Evolutionary conservation across 768 basidiomycete species (phyloP).

Genomic region (Leucosporidium yakuticum): DNA sequence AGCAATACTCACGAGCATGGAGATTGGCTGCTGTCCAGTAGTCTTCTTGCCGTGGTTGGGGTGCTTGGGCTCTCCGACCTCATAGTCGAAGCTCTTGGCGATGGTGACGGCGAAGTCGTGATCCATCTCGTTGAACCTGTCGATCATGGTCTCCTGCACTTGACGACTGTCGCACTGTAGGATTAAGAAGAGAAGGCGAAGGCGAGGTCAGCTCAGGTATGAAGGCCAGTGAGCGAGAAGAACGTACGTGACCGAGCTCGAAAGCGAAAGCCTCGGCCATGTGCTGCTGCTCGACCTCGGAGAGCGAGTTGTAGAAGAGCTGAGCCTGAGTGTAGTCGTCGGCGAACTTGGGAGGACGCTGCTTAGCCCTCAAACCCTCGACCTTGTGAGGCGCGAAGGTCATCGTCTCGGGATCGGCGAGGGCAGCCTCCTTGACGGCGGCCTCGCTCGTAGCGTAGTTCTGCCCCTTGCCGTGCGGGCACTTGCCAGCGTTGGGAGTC

Average conservation of each 20-base stretch:
- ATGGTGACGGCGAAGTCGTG: constrained; percentile 64
- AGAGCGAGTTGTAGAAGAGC: constrained; percentile 74
- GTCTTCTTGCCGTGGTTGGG: constrained; percentile 58
- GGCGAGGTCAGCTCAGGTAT: too few relatives aligned
- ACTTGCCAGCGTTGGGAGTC: constrained; percentile 37
- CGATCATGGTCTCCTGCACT: constrained; percentile 64
- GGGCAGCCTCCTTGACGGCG: neutral
- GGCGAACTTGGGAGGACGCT: constrained; percentile 54
- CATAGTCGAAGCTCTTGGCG: constrained; percentile 60
- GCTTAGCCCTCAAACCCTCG: constrained; percentile 53
- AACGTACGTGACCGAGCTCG: constrained; percentile 57
- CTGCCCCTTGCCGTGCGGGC: constrained; percentile 21
- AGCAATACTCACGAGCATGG: constrained; percentile 12
- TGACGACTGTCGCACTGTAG: constrained; percentile 62
- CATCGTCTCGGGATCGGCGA: constrained; percentile 10
- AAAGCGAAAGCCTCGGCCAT: constrained; percentile 66
- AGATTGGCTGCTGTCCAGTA: constrained; percentile 41
- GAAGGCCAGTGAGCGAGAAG: too few relatives aligned
- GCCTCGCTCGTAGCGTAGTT: constrained; percentile 13
- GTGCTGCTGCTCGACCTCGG: constrained; percentile 63
- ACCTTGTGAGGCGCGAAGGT: constrained; percentile 36
- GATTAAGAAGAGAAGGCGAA: neutral
- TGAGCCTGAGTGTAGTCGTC: constrained; percentile 66
- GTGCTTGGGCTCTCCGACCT: constrained; percentile 53
- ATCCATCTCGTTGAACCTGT: constrained; percentile 66